Conservation (phyloP, 1,139 yeast species). For the Yamadazyma atlantica region DNA sequence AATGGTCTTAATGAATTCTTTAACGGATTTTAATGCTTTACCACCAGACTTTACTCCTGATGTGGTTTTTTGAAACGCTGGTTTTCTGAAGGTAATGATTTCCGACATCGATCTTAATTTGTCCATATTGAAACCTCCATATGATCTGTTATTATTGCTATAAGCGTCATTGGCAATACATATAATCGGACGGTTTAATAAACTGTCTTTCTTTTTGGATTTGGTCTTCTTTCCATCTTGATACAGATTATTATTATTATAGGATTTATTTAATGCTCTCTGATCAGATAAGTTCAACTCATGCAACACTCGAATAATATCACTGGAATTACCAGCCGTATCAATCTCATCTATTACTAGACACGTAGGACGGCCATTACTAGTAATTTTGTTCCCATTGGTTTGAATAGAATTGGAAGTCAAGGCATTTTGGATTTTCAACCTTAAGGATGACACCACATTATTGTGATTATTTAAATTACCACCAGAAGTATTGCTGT, state of each 20-base stretch:
- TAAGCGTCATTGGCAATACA: constrained; percentile 90
- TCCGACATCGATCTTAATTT: constrained; percentile 73
- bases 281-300: constrained; percentile 64
- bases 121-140: constrained; percentile 55
- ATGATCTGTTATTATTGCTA: constrained; percentile 39
- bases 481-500: constrained; percentile 16
- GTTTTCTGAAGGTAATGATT: constrained; percentile 62
- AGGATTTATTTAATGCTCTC: constrained; percentile 35
- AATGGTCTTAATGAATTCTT: constrained; percentile 40
- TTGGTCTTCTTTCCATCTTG: constrained; percentile 19
- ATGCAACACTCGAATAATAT: constrained; percentile 67
- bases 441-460: constrained; percentile 31
- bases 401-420: constrained; percentile 59
- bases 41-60: constrained; percentile 31
- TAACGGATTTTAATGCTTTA: constrained; percentile 35
- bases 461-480: constrained; percentile 17
- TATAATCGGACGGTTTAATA: constrained; percentile 79
- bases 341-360: constrained; percentile 88
- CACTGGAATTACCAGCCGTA: constrained; percentile 74
- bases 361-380: constrained; percentile 66
- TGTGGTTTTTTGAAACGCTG: constrained; percentile 47
- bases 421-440: constrained; percentile 67
- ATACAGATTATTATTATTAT: constrained; percentile 7
- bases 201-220: constrained; percentile 27
- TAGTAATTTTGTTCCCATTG: constrained; percentile 13